phyloP scores from a whole-genome alignment of 2,329 filamentous ascomycete genomes.

The Rhinocladiella similis region DNA sequence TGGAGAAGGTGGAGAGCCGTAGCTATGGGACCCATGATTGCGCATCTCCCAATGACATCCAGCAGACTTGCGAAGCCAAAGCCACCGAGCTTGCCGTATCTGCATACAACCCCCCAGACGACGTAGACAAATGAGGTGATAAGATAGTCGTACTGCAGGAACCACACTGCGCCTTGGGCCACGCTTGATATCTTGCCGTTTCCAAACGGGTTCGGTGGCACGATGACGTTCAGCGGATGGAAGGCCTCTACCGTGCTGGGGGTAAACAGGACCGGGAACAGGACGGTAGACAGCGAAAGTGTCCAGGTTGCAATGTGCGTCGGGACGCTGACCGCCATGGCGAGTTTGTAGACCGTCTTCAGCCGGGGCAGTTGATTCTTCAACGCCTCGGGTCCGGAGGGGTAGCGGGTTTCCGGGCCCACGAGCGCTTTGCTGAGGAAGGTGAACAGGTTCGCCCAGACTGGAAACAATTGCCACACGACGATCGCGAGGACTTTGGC shows the following conservation, averaged over 20 bases:
- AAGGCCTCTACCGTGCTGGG: conserved; percentile 34
- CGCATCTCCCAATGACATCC: conserved; percentile 22
- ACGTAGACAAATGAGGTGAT: conserved; percentile 43
- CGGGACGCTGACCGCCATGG: conserved; percentile 40
- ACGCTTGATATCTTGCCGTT: conserved; percentile 32
- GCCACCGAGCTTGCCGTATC: conserved; percentile 10
- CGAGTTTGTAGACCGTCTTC: conserved; percentile 41
- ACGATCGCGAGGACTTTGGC: conserved; percentile 49
- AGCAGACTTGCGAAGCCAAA: conserved; percentile 1
- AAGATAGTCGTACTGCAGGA: conserved; percentile 51
- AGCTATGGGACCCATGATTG: conserved; percentile 44
- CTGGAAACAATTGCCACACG: conserved; percentile 52
- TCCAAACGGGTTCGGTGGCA: conserved; percentile 36
- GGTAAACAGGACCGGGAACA: conserved; percentile 41
- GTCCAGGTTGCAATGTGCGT: conserved; percentile 43
- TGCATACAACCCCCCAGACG: conserved; percentile 45
- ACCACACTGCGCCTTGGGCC: conserved; percentile 42
- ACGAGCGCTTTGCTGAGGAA: conserved; percentile 19
- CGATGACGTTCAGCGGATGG: conserved; percentile 40
- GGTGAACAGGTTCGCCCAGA: conserved; percentile 40
- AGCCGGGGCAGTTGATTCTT: conserved; percentile 30
- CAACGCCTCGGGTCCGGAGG: background rate
- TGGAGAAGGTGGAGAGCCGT: conserved; percentile 47
- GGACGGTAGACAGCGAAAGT: conserved; percentile 40
- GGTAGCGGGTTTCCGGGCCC: conserved; percentile 32